Evolutionary conservation across 2,329 filamentous ascomycete species (phyloP).

Genomic region (Aureobasidium mangrovei): DNA sequence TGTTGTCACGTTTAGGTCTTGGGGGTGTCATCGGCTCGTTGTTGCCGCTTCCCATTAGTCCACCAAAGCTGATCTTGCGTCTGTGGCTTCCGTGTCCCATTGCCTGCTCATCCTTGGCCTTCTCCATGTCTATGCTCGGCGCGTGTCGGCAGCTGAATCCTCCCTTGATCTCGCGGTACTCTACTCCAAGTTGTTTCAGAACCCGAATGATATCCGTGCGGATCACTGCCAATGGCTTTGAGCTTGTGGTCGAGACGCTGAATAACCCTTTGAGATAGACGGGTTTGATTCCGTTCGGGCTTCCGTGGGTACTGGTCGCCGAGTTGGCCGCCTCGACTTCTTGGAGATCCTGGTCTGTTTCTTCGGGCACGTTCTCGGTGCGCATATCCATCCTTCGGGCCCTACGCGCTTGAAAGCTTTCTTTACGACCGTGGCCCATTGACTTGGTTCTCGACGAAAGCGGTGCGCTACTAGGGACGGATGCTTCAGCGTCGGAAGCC

Average conservation of each 20-base stretch:
- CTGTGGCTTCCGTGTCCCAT: slow-evolving; percentile 49
- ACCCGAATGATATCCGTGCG: slow-evolving; percentile 85
- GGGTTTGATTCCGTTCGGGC: slow-evolving; percentile 77
- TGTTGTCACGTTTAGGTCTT: slow-evolving; percentile 44
- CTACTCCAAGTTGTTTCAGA: slow-evolving; percentile 77
- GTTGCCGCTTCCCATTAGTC: slow-evolving; percentile 53
- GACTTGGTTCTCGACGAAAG: slow-evolving; percentile 73
- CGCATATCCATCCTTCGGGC: slow-evolving; percentile 47
- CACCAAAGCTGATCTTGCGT: slow-evolving; percentile 77
- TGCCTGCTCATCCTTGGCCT: slow-evolving; percentile 22
- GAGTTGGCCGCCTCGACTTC: slow-evolving; percentile 33
- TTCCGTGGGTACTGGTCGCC: slow-evolving; percentile 38
- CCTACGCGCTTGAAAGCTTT: slow-evolving; percentile 84
- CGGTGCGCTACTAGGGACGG: slow-evolving; percentile 36
- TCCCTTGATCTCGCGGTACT: slow-evolving; percentile 84
- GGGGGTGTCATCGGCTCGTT: slow-evolving; percentile 62
- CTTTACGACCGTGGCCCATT: slow-evolving; percentile 76
- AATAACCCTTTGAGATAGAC: slow-evolving; percentile 95
- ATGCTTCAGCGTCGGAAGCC: slow-evolving; percentile 42
- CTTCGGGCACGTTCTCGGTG: slow-evolving; percentile 76
- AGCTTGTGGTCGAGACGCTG: slow-evolving; percentile 93
- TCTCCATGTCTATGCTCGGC: slow-evolving; percentile 81
- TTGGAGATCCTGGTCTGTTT: slow-evolving; percentile 73
- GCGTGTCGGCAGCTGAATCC: slow-evolving; percentile 84
- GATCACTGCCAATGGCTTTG: slow-evolving; percentile 78